Evolutionary conservation across 2,329 filamentous ascomycete genomes (phyloP).

Genomic region (Graphiopsis chlorocephala): DNA sequence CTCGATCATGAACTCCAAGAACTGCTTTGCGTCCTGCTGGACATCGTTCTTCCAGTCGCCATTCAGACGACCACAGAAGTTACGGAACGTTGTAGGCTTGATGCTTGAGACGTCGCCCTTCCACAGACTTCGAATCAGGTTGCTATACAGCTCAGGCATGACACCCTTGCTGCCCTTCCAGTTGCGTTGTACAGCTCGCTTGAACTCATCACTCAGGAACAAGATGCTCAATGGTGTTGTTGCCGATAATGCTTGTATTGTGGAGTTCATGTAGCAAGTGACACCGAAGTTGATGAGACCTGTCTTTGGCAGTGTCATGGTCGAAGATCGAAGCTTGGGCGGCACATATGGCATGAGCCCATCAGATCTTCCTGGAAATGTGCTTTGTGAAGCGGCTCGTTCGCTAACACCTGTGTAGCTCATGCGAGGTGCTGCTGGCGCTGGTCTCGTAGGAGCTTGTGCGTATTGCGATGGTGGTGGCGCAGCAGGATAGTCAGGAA

Average conservation of each 20-base stretch:
- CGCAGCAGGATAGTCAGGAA: slow-evolving; percentile 30
- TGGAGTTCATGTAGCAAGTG: slow-evolving; percentile 92
- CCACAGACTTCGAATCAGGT: slow-evolving; percentile 60
- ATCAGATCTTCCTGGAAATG: slow-evolving; percentile 33
- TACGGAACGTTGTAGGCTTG: slow-evolving; percentile 47
- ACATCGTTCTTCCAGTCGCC: slow-evolving; percentile 67
- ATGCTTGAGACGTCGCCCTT: slow-evolving; percentile 54
- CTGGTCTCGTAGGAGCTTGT: slow-evolving; percentile 57
- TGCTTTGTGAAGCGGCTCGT: slow-evolving; percentile 39
- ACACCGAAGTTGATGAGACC: slow-evolving; percentile 78
- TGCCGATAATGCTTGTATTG: slow-evolving; percentile 76
- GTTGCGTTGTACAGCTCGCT: slow-evolving; percentile 57
- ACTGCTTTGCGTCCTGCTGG: slow-evolving; percentile 92
- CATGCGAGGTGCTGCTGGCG: slow-evolving; percentile 55
- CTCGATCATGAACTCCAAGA: slow-evolving; percentile 77
- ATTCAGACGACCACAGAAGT: slow-evolving; percentile 63
- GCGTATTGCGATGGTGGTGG: slow-evolving; percentile 48
- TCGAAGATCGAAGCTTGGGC: slow-evolving; percentile 43
- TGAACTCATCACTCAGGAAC: slow-evolving; percentile 65
- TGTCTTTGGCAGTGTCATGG: slow-evolving; percentile 56
- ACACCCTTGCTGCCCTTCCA: slow-evolving; percentile 66
- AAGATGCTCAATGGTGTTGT: slow-evolving; percentile 61
- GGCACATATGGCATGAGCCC: slow-evolving; percentile 46
- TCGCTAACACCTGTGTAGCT: slow-evolving; percentile 82
- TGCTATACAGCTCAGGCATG: slow-evolving; percentile 60